Conservation (phyloP, 1,284 basidiomycete species). For the Melampsora americana region DNA sequence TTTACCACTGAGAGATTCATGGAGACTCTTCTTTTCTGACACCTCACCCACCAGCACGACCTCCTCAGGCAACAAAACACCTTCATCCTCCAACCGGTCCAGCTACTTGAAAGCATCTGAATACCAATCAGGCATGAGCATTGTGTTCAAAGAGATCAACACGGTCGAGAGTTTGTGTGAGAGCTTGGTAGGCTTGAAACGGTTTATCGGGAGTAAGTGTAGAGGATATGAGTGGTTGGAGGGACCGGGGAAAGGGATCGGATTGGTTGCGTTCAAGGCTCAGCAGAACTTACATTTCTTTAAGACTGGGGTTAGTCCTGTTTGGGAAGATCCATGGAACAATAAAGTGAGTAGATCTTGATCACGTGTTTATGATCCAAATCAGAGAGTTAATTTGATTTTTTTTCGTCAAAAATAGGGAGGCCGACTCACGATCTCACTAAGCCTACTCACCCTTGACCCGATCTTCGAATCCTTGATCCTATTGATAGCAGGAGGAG, state of each 20-base stretch:
- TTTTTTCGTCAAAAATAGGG: conserved; percentile 20
- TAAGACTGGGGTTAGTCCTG: conserved; percentile 28
- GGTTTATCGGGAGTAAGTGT: no score
- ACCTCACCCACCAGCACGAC: conserved; percentile 20
- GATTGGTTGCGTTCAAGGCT: conserved; percentile 32
- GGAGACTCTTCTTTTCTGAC: conserved; percentile 42
- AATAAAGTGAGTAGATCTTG: conserved; percentile 22
- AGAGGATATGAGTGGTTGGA: conserved; percentile 10
- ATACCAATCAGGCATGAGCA: conserved; percentile 38
- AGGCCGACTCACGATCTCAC: conserved; percentile 31
- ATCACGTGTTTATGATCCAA: no score
- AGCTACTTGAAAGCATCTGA: conserved; percentile 26
- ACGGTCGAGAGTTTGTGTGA: conserved; percentile 37
- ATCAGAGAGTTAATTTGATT: no score
- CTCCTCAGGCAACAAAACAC: neutral
- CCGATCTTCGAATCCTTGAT: conserved; percentile 37
- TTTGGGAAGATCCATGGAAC: conserved; percentile 44
- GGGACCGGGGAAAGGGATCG: conserved; percentile 23
- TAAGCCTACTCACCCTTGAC: conserved; percentile 10
- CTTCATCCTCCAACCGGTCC: conserved; percentile 30
- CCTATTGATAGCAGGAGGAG: conserved; percentile 34
- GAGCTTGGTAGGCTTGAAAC: conserved; percentile 20
- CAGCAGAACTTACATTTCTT: conserved; percentile 40
- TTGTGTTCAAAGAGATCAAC: conserved; percentile 19
- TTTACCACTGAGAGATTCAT: no score